Percentiles rank a stretch among this genome's conserved stretches.
These are phyloP conservation scores for Taphrina betulina DNA, from an alignment of 1,139 yeast genomes.

Conservation along the genomic window DNA sequence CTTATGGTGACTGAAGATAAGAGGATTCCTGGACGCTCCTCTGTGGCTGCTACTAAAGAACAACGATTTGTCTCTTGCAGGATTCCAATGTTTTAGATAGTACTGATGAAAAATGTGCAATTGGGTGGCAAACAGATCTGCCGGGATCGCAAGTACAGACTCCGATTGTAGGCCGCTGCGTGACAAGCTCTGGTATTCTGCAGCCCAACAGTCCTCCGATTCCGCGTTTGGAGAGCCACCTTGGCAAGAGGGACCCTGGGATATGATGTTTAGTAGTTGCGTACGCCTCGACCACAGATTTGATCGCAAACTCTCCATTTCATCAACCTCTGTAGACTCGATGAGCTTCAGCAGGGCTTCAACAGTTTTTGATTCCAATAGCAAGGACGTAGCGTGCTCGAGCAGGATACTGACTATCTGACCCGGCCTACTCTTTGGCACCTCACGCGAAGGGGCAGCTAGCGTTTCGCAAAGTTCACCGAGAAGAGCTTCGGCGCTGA, in stretches of 20 bases:
- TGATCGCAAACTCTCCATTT: not conserved
- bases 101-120: slow-evolving; percentile 30
- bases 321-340: not conserved
- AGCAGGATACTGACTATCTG: not conserved
- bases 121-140: slow-evolving; percentile 23
- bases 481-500: slow-evolving; percentile 1
- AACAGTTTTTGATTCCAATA: slow-evolving; percentile 11
- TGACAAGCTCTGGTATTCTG: slow-evolving; percentile 1
- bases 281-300: slow-evolving; percentile 15
- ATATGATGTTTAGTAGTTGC: slow-evolving; percentile 10
- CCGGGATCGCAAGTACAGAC: slow-evolving; percentile 26
- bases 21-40: slow-evolving; percentile 45
- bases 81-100: slow-evolving; percentile 32
- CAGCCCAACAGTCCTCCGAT: not conserved
- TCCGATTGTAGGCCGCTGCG: slow-evolving; percentile 7
- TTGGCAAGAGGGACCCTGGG: not conserved
- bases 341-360: slow-evolving; percentile 20
- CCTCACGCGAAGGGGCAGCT: not conserved
- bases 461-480: slow-evolving; percentile 6
- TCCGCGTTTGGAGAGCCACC: not conserved
- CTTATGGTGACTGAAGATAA: slow-evolving; percentile 65
- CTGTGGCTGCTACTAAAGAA: slow-evolving; percentile 16
- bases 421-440: not conserved
- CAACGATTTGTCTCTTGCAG: slow-evolving; percentile 30
- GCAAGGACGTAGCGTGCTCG: slow-evolving; percentile 2